Base-by-base conservation (phyloP, 108 stramenopile genomes). In the Hondaea fermentalgiana region DNA sequence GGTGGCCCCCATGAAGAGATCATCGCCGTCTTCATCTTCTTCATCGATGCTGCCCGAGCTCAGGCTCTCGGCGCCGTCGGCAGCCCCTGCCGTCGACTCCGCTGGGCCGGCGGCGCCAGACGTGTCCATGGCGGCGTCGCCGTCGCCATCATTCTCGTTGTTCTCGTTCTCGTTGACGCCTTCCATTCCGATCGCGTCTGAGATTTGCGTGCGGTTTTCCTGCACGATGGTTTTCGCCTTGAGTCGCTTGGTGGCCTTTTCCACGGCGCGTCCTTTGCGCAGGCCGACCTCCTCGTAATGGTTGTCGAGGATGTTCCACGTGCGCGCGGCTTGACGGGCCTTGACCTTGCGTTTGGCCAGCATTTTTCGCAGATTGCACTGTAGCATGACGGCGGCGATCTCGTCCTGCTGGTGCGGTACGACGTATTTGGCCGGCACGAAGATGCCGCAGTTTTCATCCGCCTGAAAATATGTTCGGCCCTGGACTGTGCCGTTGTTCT, bases 401-500 rank as follows among this genome's bases (percentile, higher is more conserved):
- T 58, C 59, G 21, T 91, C 90, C 4, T 58, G 42, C 23, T 89
- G 42, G 29, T 88, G 53, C 17, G 87, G 45, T 42, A 90, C 92
- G n/a, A 89, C 88, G 60, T 57, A 87, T 23, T 45, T 58, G 10
- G 49, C n/a, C 23, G 10, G 28, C 6, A 89, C 76, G 42, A 89
- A 87, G 87, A 88, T 90, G 16, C 90, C 91, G 90, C 4, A 60
- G 25, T 92, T 92, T 16, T 47, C 45, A 17, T 89, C 53, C 35
- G 90, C 49, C 29, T 43, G 35, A 91, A 92, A 92, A 58, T 92
- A 92, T 4, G 58, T 44, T 43, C 90, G 69, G 57, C 92, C 91
- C 55, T 90, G 43, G 28, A 92, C 91, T 10, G 90, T 92, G 10
- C 92, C 92, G 59, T 92, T 51, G 89, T 72, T 83, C 91, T 90